A percentile compares a stretch with the other conserved stretches of the same genome.
These are phyloP conservation scores for Aspergillus tubingensis DNA, from an alignment of 2,329 filamentous ascomycete genomes.

Conservation along the genomic window DNA sequence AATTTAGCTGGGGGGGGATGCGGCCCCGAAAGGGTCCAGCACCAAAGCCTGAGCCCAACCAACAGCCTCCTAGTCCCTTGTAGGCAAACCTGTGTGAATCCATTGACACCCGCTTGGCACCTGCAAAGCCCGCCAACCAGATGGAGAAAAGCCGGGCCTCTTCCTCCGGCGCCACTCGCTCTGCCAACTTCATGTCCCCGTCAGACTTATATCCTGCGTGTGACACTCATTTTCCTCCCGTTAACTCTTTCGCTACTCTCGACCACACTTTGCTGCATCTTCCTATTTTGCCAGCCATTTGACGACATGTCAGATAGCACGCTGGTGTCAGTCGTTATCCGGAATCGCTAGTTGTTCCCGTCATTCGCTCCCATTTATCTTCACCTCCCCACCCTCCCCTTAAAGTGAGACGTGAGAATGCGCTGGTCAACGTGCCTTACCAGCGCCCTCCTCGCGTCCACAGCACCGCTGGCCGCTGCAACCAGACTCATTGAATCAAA, in stretches of 20 bases:
- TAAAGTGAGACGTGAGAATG: neutral
- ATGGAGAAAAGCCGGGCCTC: neutral
- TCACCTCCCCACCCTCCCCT: neutral
- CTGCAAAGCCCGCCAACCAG: neutral
- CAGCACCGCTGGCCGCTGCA: constrained; percentile 56
- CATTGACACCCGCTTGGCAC: neutral
- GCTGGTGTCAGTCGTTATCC: neutral
- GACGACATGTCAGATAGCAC: neutral
- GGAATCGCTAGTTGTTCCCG: no score
- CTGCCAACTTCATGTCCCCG: neutral
- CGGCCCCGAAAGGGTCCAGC: no score
- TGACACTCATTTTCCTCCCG: neutral
- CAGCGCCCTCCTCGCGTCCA: constrained; percentile 42
- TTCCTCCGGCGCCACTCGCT: neutral
- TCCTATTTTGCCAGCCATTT: neutral
- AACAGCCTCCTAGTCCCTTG: no score
- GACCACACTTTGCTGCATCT: neutral
- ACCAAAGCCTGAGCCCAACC: no score
- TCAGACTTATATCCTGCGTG: neutral
- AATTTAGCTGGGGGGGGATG: no score
- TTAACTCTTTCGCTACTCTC: neutral
- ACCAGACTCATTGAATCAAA: constrained; percentile 73
- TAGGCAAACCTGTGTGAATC: no score
- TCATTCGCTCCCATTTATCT: neutral
- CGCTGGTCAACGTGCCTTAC: constrained; percentile 28